phyloP scores from a whole-genome alignment of 805 yeast species.

The Starmera pachycereana region DNA sequence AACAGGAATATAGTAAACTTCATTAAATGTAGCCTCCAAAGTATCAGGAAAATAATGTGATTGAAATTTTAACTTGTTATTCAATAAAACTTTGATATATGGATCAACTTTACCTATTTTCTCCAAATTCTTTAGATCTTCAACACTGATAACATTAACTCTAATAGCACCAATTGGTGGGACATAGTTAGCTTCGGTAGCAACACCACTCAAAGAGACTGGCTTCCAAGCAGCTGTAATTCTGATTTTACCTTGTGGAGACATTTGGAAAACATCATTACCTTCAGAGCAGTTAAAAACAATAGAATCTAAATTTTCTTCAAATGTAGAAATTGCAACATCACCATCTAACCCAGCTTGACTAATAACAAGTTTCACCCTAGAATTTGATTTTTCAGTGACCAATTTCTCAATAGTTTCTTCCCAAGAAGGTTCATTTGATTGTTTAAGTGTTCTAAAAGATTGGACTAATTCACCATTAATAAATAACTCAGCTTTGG shows the following conservation, averaged over 20 bases:
- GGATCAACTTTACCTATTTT: conserved; percentile 71
- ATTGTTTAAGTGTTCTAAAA: conserved; percentile 52
- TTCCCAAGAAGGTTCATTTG: conserved; percentile 69
- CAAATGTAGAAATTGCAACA: conserved; percentile 42
- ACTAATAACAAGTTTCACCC: conserved; percentile 44
- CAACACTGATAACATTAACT: conserved; percentile 45
- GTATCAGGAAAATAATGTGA: conserved; percentile 46
- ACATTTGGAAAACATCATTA: conserved; percentile 36
- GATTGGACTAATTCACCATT: conserved; percentile 44
- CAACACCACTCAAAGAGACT: conserved; percentile 41
- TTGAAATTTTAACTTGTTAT: conserved; percentile 46
- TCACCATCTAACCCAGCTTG: conserved; percentile 43
- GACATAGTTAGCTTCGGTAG: conserved; percentile 31
- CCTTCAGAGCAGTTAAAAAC: conserved; percentile 36
- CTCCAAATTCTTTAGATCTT: conserved; percentile 45
- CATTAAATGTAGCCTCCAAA: conserved; percentile 48
- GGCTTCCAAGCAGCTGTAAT: conserved; percentile 65
- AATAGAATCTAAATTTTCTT: conserved; percentile 31
- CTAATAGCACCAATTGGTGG: conserved; percentile 63
- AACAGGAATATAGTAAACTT: conserved; percentile 50
- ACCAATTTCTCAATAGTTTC: conserved; percentile 52
- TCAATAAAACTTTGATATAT: conserved; percentile 47
- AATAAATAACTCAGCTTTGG: conserved; percentile 58
- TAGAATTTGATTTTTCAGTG: conserved; percentile 47
- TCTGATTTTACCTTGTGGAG: conserved; percentile 45